These are phyloP conservation scores for Eremomyces bilateralis DNA, from an alignment of 495 filamentous ascomycete genomes.

Conservation along the genomic window DNA sequence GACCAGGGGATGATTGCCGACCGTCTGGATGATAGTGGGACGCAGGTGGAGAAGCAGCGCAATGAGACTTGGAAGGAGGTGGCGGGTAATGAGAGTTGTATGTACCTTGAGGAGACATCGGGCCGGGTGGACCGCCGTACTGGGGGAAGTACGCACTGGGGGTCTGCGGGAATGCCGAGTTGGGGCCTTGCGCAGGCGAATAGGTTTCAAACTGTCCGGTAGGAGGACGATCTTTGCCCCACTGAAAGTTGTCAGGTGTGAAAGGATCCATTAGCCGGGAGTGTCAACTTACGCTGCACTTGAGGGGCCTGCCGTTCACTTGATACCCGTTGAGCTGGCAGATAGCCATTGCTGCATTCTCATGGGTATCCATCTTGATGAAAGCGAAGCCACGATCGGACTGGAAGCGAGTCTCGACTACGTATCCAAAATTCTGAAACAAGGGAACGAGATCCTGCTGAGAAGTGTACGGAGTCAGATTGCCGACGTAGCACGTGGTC, in stretches of 20 bases:
- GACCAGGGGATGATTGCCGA: too few relatives aligned
- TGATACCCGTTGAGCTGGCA: conserved; percentile 94
- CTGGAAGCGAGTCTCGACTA: conserved; percentile 92
- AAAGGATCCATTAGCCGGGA: conserved; percentile 12
- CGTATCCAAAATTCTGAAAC: conserved; percentile 96
- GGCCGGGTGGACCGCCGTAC: conserved; percentile 50
- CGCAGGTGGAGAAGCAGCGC: too few relatives aligned
- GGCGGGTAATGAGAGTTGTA: too few relatives aligned
- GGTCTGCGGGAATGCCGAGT: conserved; percentile 41
- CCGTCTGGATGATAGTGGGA: too few relatives aligned
- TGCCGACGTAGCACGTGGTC: conserved; percentile 96
- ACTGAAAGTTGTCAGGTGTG: conserved; percentile 28
- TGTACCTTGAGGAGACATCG: conserved; percentile 50
- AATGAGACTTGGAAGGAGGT: too few relatives aligned
- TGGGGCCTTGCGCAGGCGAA: conserved; percentile 53
- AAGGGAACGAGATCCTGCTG: conserved; percentile 88
- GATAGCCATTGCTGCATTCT: conserved; percentile 96
- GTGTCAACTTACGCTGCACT: conserved; percentile 71
- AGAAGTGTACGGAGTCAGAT: conserved; percentile 92
- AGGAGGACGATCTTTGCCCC: conserved; percentile 96
- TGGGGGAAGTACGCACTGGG: conserved; percentile 84
- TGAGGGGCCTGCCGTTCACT: conserved; percentile 89
- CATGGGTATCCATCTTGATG: conserved; percentile 97
- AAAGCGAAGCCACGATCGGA: conserved; percentile 96
- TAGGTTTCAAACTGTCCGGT: conserved; percentile 65